A percentile compares a stretch with the other conserved stretches of the same genome.
phyloP scores from a whole-genome alignment of 2,329 filamentous ascomycete genomes.

The Apiospora phragmitis region DNA sequence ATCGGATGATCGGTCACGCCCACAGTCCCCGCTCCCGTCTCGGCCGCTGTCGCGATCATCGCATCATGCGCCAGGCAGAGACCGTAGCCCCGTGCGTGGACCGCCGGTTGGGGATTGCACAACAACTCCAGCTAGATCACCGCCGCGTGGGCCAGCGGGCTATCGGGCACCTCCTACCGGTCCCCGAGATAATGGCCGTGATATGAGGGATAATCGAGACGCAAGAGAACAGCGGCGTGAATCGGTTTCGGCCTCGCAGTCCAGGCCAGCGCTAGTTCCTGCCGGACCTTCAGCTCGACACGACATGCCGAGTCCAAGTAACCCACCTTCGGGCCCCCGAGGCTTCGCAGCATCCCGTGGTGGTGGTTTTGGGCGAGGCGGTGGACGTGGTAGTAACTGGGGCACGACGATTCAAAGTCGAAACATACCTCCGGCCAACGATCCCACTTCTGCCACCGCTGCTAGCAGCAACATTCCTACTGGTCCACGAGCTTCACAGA shows the following conservation, averaged over 20 bases:
- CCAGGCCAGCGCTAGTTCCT: constrained; percentile 21
- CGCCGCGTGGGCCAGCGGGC: constrained; percentile 56
- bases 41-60: constrained; percentile 32
- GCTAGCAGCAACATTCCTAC: constrained; percentile 33
- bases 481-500: constrained; percentile 27
- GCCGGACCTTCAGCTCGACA: constrained; percentile 29
- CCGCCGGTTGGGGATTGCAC: constrained; percentile 17
- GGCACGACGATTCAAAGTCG: constrained; percentile 29
- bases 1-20: constrained; percentile 48
- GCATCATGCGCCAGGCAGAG: constrained; percentile 24
- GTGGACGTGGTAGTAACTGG: constrained; percentile 50
- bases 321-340: constrained; percentile 55
- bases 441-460: constrained; percentile 39
- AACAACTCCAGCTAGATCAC: constrained; percentile 40
- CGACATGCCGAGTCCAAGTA: constrained; percentile 46
- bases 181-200: constrained; percentile 28
- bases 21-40: constrained; percentile 38
- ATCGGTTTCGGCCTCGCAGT: constrained; percentile 31
- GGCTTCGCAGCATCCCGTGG: constrained; percentile 51
- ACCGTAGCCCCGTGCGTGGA: constrained; percentile 24
- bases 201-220: constrained; percentile 39
- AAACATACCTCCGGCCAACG: constrained; percentile 26
- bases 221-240: neutral
- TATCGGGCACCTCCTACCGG: constrained; percentile 52
- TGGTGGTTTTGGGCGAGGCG: constrained; percentile 41